Evolutionary conservation across 2,329 filamentous ascomycete species (phyloP).

Genomic region (Alternaria conjuncta): DNA sequence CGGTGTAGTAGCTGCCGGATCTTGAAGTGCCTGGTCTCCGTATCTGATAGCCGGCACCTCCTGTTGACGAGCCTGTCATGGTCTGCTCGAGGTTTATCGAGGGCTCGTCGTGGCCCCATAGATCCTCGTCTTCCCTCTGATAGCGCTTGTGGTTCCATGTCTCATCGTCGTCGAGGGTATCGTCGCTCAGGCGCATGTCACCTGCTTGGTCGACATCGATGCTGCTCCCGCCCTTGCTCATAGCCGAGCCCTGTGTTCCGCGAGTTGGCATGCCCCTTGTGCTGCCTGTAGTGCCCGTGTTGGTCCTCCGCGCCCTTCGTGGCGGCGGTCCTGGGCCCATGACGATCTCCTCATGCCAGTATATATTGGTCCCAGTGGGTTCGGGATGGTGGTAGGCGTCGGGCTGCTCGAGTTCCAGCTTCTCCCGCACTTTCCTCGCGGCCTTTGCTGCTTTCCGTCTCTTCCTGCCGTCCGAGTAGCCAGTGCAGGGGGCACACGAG

Average conservation of each 20-base stretch:
- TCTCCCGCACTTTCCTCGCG: constrained; percentile 70
- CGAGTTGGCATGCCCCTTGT: constrained; percentile 66
- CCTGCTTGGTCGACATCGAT: constrained; percentile 33
- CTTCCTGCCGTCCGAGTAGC: constrained; percentile 72
- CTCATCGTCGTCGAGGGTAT: constrained; percentile 53
- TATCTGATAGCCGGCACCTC: constrained; percentile 26
- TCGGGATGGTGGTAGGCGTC: constrained; percentile 78
- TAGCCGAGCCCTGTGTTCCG: constrained; percentile 56
- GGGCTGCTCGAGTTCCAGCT: constrained; percentile 72
- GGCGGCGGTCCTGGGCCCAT: constrained; percentile 78
- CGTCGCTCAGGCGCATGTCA: constrained; percentile 40
- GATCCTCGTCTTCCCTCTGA: constrained; percentile 84
- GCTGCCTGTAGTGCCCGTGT: constrained; percentile 51
- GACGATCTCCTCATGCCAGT: constrained; percentile 86
- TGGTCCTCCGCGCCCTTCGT: constrained; percentile 61
- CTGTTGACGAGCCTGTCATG: constrained; percentile 40
- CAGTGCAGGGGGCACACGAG: constrained; percentile 79
- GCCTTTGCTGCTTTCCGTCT: constrained; percentile 73
- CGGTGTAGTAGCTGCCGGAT: constrained; percentile 47
- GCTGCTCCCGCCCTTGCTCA: constrained; percentile 55
- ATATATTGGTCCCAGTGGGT: constrained; percentile 85
- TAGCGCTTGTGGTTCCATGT: constrained; percentile 78
- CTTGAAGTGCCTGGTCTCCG: constrained; percentile 37
- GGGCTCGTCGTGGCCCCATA: constrained; percentile 73
- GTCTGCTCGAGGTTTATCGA: constrained; percentile 40